Evolutionary conservation across 2,329 filamentous ascomycete species (phyloP).

Genomic region (Claviceps pazoutovae): DNA sequence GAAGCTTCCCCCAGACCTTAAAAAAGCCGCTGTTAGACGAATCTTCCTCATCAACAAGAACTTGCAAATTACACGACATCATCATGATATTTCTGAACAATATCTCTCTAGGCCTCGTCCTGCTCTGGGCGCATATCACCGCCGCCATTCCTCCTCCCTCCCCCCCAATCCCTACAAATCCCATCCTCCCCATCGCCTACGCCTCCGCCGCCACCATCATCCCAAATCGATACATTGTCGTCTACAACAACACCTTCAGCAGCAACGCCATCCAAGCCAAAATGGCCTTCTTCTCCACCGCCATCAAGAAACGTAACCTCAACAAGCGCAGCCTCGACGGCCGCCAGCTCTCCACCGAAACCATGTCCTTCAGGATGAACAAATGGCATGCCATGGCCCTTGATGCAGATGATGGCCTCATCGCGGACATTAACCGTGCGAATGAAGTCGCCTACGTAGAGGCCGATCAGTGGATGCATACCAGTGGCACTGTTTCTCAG

Average conservation of each 20-base stretch:
- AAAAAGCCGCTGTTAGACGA: not conserved
- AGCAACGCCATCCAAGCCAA: conserved; percentile 35
- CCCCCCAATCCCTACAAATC: not conserved
- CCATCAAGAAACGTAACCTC: conserved; percentile 43
- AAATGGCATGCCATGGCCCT: conserved; percentile 39
- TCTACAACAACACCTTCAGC: conserved; percentile 43
- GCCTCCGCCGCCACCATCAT: conserved; percentile 33
- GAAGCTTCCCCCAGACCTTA: no score
- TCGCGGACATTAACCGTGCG: conserved; percentile 33
- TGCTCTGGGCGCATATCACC: not conserved
- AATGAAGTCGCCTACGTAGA: conserved; percentile 39
- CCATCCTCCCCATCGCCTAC: conserved; percentile 33
- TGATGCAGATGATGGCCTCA: conserved; percentile 36
- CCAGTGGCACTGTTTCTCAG: conserved; percentile 33
- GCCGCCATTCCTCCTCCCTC: not conserved
- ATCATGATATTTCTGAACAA: not conserved
- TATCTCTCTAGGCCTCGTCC: not conserved
- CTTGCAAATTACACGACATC: not conserved
- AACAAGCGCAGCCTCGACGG: conserved; percentile 35
- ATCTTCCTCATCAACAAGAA: not conserved
- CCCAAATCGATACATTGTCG: conserved; percentile 47
- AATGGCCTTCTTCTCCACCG: conserved; percentile 31
- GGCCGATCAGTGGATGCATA: conserved; percentile 34
- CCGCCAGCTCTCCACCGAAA: conserved; percentile 30
- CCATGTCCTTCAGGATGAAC: conserved; percentile 32